Percentiles rank a stretch among this genome's conserved stretches.
phyloP scores from a whole-genome alignment of 1,139 yeast species.

The Hansenula lynferdii region DNA sequence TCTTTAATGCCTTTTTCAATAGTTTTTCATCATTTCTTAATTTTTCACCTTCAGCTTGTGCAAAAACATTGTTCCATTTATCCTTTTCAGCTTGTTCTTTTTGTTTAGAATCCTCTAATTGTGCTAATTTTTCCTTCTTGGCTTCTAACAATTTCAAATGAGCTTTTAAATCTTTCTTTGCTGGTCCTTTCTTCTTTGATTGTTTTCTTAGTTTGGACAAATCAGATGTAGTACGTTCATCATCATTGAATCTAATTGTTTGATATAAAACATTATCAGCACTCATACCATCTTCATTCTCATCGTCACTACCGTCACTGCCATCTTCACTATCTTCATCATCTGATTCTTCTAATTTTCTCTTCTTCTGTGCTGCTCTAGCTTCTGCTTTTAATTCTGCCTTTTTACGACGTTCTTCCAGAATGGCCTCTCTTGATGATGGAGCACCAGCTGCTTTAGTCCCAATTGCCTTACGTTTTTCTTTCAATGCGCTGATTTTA shows the following conservation, averaged over 20 bases:
- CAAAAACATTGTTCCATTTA: slow-evolving; percentile 80
- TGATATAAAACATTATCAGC: slow-evolving; percentile 59
- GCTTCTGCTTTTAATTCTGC: slow-evolving; percentile 36
- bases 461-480: slow-evolving; percentile 90
- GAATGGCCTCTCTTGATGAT: slow-evolving; percentile 69
- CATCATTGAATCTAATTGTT: slow-evolving; percentile 79
- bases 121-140: slow-evolving; percentile 60
- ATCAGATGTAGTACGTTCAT: slow-evolving; percentile 77
- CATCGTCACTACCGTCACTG: slow-evolving; percentile 34
- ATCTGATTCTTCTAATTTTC: slow-evolving; percentile 35
- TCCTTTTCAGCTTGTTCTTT: slow-evolving; percentile 61
- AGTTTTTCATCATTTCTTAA: slow-evolving; percentile 87
- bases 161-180: slow-evolving; percentile 79
- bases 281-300: slow-evolving; percentile 30
- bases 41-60: slow-evolving; percentile 86
- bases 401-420: slow-evolving; percentile 50
- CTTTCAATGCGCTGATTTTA: slow-evolving; percentile 65
- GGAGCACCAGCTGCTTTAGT: slow-evolving; percentile 77
- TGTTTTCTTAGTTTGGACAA: slow-evolving; percentile 55
- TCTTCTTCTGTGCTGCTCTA: slow-evolving; percentile 34
- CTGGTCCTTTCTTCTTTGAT: slow-evolving; percentile 68
- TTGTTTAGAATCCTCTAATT: slow-evolving; percentile 61
- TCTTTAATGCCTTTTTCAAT: slow-evolving; percentile 78
- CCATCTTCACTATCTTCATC: slow-evolving; percentile 34
- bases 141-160: slow-evolving; percentile 74